Conservation (phyloP, 495 filamentous ascomycete genomes). For the Trichoderma asperelloides region DNA sequence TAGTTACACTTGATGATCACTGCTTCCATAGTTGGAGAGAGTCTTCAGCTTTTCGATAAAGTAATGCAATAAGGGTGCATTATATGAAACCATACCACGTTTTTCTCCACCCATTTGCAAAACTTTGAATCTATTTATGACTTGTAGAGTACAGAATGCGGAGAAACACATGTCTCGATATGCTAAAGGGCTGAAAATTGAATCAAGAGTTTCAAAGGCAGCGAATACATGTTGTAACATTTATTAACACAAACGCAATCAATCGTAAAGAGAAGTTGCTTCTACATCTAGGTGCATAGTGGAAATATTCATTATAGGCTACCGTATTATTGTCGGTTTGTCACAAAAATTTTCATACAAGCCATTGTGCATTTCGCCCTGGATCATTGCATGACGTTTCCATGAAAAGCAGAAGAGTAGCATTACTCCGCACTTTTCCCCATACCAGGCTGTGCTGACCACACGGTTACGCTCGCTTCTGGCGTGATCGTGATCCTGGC, state of each 20-base stretch:
- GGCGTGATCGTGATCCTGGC: not conserved
- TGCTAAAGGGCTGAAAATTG: not conserved
- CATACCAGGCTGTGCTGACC: not conserved
- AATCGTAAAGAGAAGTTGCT: too few relatives aligned
- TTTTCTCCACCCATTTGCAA: not conserved
- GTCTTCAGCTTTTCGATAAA: not conserved
- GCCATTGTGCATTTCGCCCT: too few relatives aligned
- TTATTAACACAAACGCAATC: too few relatives aligned
- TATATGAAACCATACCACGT: conserved; percentile 1
- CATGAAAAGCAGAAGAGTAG: not conserved
- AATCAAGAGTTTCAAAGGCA: not conserved
- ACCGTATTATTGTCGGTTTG: too few relatives aligned
- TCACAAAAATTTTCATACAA: too few relatives aligned
- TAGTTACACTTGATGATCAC: not conserved
- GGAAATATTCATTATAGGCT: too few relatives aligned
- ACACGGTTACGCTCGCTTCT: not conserved
- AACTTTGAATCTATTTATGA: not conserved
- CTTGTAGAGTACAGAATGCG: not conserved
- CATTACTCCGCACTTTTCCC: not conserved
- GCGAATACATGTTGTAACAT: too few relatives aligned
- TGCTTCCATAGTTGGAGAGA: not conserved
- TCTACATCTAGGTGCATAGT: too few relatives aligned
- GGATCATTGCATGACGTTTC: not conserved
- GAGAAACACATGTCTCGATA: not conserved
- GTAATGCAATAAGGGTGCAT: conserved; percentile 1